Evolutionary conservation across 2,329 filamentous ascomycete species (phyloP).

Genomic region (Trichoderma polysporum): DNA sequence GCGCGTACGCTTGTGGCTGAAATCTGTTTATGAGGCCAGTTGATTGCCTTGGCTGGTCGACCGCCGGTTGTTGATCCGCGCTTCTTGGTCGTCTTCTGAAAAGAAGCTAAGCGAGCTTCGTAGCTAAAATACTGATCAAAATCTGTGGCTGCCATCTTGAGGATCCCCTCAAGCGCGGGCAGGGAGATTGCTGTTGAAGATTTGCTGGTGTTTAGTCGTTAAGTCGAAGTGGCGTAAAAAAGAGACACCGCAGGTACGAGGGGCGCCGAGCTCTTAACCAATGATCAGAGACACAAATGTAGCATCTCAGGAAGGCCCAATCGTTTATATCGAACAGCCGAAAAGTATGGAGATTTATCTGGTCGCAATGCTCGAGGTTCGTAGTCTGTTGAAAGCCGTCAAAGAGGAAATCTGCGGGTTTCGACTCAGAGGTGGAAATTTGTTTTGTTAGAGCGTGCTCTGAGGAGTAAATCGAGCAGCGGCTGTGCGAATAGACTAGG

Average conservation of each 20-base stretch:
- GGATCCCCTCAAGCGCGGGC: background rate
- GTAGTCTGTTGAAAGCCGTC: background rate
- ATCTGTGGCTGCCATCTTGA: constrained; percentile 17
- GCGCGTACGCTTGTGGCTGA: constrained; percentile 33
- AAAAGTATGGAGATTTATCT: background rate
- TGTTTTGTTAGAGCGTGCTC: background rate
- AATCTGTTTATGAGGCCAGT: constrained; percentile 71
- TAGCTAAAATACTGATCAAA: constrained; percentile 58
- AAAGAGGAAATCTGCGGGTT: background rate
- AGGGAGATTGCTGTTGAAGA: background rate
- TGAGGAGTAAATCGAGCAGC: background rate
- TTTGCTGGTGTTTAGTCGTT: background rate
- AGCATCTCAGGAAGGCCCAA: constrained; percentile 17
- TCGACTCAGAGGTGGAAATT: background rate
- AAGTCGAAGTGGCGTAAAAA: background rate
- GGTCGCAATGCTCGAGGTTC: background rate
- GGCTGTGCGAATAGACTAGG: background rate
- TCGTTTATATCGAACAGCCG: background rate
- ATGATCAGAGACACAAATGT: background rate
- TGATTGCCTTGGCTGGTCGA: constrained; percentile 51
- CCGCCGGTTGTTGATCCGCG: constrained; percentile 64
- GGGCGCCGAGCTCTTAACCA: constrained; percentile 9
- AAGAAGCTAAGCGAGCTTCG: constrained; percentile 77
- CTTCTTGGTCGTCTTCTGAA: constrained; percentile 67
- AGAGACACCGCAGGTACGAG: constrained; percentile 2